These are phyloP conservation scores for Xylariaceae sp. DNA, from an alignment of 2,329 filamentous ascomycete genomes.

Conservation along the genomic window DNA sequence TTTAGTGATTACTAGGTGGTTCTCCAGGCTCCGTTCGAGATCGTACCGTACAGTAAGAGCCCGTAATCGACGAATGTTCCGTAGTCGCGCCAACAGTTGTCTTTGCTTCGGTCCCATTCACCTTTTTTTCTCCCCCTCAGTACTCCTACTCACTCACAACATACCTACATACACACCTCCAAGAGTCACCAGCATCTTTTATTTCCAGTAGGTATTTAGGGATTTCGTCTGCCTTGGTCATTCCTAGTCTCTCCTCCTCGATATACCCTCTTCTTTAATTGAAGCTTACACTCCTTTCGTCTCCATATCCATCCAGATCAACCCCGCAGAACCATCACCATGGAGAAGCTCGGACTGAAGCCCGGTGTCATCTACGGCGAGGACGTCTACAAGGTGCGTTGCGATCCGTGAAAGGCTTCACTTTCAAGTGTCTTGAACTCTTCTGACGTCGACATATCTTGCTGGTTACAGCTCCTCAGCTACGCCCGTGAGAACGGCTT, in stretches of 20 bases:
- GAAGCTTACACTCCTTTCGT: not conserved
- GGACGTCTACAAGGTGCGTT: conserved; percentile 24
- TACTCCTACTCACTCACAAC: no score
- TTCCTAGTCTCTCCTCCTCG: conserved; percentile 1
- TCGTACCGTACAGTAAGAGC: not conserved
- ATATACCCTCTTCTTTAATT: not conserved
- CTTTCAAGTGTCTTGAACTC: not conserved
- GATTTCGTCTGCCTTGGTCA: not conserved
- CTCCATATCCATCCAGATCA: not conserved
- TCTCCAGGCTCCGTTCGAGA: not conserved
- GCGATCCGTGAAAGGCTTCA: not conserved
- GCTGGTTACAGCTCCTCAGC: conserved; percentile 16
- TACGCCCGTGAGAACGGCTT: conserved; percentile 61
- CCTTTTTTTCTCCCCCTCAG: conserved; percentile 5
- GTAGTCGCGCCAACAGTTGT: not conserved
- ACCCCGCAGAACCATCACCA: conserved; percentile 3
- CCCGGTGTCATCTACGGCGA: conserved; percentile 29
- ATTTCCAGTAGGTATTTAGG: not conserved
- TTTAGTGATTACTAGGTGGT: not conserved
- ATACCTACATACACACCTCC: conserved; percentile 13
- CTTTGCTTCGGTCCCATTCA: conserved; percentile 7
- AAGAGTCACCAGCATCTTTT: conserved; percentile 3
- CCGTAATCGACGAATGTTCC: no score
- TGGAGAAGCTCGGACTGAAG: conserved; percentile 25
- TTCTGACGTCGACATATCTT: conserved; percentile 3